A percentile compares a stretch with the other conserved stretches of the same genome.
phyloP scores from a whole-genome alignment of 768 basidiomycete genomes.

The Ephemerocybe angulata region DNA sequence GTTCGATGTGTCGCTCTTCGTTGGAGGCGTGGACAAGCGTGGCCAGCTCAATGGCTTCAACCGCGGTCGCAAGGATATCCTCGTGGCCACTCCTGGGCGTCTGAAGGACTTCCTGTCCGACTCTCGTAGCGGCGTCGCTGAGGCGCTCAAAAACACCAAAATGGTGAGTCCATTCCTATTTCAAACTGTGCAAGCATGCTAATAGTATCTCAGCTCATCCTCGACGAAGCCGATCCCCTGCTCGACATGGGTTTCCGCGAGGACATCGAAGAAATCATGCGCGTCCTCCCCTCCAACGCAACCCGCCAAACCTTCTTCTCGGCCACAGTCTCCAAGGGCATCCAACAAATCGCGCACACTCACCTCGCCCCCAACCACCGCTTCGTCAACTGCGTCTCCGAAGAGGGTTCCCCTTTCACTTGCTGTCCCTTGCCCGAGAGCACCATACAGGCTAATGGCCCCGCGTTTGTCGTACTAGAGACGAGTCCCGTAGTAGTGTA shows the following conservation, averaged over 20 bases:
- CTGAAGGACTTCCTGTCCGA: slow-evolving; percentile 64
- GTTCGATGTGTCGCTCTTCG: slow-evolving; percentile 69
- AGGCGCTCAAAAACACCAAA: slow-evolving; percentile 50
- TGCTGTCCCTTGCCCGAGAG: too few species aligned
- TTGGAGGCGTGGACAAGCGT: slow-evolving; percentile 70
- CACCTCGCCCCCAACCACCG: slow-evolving; percentile 57
- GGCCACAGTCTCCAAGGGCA: slow-evolving; percentile 73
- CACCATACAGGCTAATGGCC: too few species aligned
- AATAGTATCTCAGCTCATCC: slow-evolving; percentile 54
- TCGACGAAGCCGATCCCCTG: slow-evolving; percentile 91
- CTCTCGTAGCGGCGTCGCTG: slow-evolving; percentile 51
- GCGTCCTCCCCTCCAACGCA: slow-evolving; percentile 55
- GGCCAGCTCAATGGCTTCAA: slow-evolving; percentile 68
- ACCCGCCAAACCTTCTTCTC: slow-evolving; percentile 90
- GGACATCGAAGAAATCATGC: slow-evolving; percentile 73
- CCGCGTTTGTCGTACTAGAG: too few species aligned
- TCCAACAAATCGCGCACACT: slow-evolving; percentile 67
- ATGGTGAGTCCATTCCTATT: slow-evolving; percentile 42
- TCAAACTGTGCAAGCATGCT: not conserved
- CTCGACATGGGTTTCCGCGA: slow-evolving; percentile 90
- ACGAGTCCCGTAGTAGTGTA: too few species aligned
- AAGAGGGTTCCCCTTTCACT: too few species aligned
- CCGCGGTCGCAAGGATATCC: slow-evolving; percentile 65
- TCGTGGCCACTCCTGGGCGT: slow-evolving; percentile 90
- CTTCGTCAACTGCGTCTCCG: slow-evolving; percentile 71